Evolutionary conservation across 2,329 filamentous ascomycete genomes (phyloP), one percentile per base, ranked within the genome.

Genomic region (Aspergillus puulaauensis): DNA sequence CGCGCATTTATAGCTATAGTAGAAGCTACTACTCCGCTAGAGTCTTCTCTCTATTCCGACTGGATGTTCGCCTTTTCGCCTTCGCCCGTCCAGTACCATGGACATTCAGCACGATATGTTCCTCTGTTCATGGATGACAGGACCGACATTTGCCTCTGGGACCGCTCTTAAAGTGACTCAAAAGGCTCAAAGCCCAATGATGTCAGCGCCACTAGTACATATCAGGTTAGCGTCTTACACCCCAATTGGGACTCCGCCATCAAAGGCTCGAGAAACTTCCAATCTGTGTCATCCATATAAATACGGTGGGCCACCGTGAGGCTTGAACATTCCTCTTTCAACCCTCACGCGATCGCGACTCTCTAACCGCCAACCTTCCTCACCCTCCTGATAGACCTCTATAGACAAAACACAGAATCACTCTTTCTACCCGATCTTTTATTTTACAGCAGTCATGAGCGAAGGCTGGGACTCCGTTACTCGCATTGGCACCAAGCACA

Each of bases 401-500:
- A 43, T 43, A 19, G 19, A 44, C 37, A 33, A 9, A 6, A 33
- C 37, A 17, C 8, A 35, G 5, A n/a, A 33, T 24, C 17, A 17
- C 19, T 50, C 3, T 24, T 17, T 53, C 31, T 41, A 33, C 52
- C 54, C 53, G 24, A 27, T 41, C 31, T 50, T 43, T 37, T 15
- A 35, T 15, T 19, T 56, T 41, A 50, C 52, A 37, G 46, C 60
- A 69, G 77, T 67, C 67, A 84, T 86, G 87, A 87, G 89, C 72
- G 91, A 96, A 37, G 35, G 35, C 71, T 98, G 93, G 93, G 90
- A 96, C 70, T 77, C 80, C 67, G 86, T 90, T 68, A 96, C 92
- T 79, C 96, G 95, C 84, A 98, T 99, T 73, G 95, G 95, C 72
- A 91, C 86, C 85, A 93, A 90, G 79, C 85, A 84, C 72, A 86